These are phyloP conservation scores for Colletotrichum nymphaeae DNA, from an alignment of 2,329 filamentous ascomycete genomes.

Conservation along the genomic window DNA sequence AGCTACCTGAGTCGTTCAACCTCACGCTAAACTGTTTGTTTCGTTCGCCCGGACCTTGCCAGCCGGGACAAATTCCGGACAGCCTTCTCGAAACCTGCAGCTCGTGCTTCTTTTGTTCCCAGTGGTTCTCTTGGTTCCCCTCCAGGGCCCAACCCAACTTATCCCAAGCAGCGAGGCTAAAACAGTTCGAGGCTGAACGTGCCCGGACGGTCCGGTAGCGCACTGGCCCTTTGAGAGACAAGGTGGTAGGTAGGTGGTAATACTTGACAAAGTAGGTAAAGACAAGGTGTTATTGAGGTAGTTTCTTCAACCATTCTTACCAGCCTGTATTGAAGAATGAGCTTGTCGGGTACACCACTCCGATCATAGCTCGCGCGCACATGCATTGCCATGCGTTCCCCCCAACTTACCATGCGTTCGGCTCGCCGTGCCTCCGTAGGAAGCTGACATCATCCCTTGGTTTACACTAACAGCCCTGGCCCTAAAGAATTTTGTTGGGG, in stretches of 20 bases:
- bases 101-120: not conserved
- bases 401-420: conserved; percentile 16
- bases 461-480: conserved; percentile 7
- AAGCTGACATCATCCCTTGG: conserved; percentile 21
- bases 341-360: conserved; percentile 5
- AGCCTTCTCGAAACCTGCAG: conserved; percentile 31
- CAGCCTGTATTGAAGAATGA: not conserved
- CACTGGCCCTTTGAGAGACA: not conserved
- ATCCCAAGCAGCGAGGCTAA: not conserved
- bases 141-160: no score
- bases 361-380: conserved; percentile 11
- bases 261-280: no score
- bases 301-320: not conserved
- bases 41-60: conserved; percentile 1
- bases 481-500: not conserved
- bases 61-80: conserved; percentile 21
- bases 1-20: conserved; percentile 6
- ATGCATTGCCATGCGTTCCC: not conserved
- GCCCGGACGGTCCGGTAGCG: conserved; percentile 18
- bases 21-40: conserved; percentile 9
- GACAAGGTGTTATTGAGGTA: no score
- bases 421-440: conserved; percentile 26
- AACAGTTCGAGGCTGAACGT: conserved; percentile 6
- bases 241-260: not conserved
- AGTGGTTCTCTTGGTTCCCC: not conserved